These are phyloP conservation scores for Citrus australasica DNA, from an alignment of 345 rosid genomes.

Conservation along the genomic window DNA sequence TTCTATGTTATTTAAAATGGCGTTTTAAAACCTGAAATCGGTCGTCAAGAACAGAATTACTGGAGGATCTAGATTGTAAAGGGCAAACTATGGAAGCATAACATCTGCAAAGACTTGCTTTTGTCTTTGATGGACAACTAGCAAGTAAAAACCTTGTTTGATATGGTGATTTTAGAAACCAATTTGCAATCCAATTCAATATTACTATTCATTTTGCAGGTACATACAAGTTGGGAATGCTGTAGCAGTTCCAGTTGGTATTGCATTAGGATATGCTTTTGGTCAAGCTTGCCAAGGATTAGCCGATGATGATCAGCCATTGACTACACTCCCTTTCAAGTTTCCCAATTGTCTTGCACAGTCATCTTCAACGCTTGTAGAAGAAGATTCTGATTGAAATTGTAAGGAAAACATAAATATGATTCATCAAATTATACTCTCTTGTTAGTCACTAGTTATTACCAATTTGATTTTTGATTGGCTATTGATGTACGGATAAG, in stretches of 20 bases:
- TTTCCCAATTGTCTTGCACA: slow-evolving; percentile 20
- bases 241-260: too few species aligned
- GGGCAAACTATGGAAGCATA: not conserved
- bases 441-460: not conserved
- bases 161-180: too few species aligned
- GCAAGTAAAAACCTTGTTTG: too few species aligned
- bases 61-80: not conserved
- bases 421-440: not conserved
- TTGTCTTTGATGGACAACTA: not conserved
- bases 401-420: not conserved
- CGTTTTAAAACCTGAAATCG: not conserved
- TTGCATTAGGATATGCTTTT: too few species aligned
- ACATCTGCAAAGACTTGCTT: not conserved
- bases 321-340: slow-evolving; percentile 22
- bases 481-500: not conserved
- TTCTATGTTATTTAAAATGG: not conserved
- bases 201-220: too few species aligned
- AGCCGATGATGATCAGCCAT: slow-evolving; percentile 25
- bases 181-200: too few species aligned
- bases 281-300: slow-evolving; percentile 23
- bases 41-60: not conserved
- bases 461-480: not conserved
- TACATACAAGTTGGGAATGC: too few species aligned
- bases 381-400: not conserved
- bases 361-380: not conserved